Conservation (phyloP, 805 yeast genomes). For the Nakazawaea laoshanensis region DNA sequence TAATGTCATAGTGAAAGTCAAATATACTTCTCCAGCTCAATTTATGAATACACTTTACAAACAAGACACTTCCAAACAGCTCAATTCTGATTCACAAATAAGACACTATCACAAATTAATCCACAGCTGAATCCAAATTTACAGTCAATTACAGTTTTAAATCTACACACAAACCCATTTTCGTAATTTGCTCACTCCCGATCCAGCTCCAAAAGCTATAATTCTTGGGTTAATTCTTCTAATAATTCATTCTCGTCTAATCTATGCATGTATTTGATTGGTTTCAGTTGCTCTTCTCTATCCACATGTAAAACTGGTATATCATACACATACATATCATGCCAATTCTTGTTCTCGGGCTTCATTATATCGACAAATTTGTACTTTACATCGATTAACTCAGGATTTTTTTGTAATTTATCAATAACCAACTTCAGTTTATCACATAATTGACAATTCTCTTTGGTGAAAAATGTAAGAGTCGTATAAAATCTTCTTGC, state of each 20-base stretch:
- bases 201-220: conserved; percentile 11
- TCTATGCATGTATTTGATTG: conserved; percentile 62
- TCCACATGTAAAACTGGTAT: conserved; percentile 73
- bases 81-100: too few species aligned
- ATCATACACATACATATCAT: conserved; percentile 64
- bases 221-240: conserved; percentile 37
- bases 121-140: too few species aligned
- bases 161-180: too few species aligned
- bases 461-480: conserved; percentile 60
- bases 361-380: conserved; percentile 48
- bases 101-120: too few species aligned
- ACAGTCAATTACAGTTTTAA: too few species aligned
- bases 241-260: conserved; percentile 45
- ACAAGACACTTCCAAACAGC: too few species aligned
- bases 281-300: conserved; percentile 32
- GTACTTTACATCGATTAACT: conserved; percentile 23
- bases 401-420: conserved; percentile 27
- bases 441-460: conserved; percentile 60
- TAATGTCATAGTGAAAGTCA: too few species aligned
- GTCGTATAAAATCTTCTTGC: conserved; percentile 10
- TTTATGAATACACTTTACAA: too few species aligned
- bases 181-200: too few species aligned
- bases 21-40: too few species aligned
- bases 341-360: conserved; percentile 54
- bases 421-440: conserved; percentile 49